Percentiles rank a stretch among this genome's conserved stretches.
Conservation (phyloP, 129 eudicot species). For the Solidago caesia region DNA sequence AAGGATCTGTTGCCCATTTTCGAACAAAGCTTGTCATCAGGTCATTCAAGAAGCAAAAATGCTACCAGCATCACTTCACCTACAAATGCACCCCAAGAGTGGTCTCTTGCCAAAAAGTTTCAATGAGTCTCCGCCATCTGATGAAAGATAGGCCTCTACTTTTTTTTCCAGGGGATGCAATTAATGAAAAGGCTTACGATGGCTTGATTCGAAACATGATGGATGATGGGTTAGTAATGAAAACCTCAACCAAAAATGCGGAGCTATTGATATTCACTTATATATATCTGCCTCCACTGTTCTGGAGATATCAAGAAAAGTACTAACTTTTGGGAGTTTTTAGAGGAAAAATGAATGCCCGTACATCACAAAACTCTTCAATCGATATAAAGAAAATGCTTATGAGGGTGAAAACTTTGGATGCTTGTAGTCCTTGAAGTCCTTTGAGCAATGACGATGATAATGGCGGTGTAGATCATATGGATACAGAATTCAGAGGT, state of each 20-base stretch:
- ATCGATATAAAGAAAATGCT: not conserved
- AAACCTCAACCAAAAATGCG: slow-evolving; percentile 40
- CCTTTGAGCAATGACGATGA: not conserved
- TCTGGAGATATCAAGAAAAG: slow-evolving; percentile 51
- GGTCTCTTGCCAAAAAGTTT: slow-evolving; percentile 55
- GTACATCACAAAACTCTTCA: not conserved
- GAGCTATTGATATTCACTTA: slow-evolving; percentile 66
- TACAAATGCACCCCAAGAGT: slow-evolving; percentile 48
- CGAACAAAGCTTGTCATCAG: slow-evolving; percentile 46
- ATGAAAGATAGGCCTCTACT: slow-evolving; percentile 53
- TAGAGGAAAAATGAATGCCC: slow-evolving; percentile 8
- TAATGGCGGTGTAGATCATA: not conserved
- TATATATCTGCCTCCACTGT: slow-evolving; percentile 31
- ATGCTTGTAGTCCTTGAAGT: slow-evolving; percentile 17
- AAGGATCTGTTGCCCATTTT: slow-evolving; percentile 50
- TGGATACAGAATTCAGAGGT: slow-evolving; percentile 5
- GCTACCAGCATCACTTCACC: slow-evolving; percentile 38
- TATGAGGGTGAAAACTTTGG: not conserved
- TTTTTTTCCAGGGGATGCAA: slow-evolving; percentile 39
- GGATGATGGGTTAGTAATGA: slow-evolving; percentile 49
- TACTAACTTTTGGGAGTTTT: slow-evolving; percentile 54
- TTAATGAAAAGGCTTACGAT: slow-evolving; percentile 39
- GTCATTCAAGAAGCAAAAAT: slow-evolving; percentile 41
- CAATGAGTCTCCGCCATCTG: slow-evolving; percentile 33
- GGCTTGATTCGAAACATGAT: slow-evolving; percentile 48